Evolutionary conservation across 352 stramenopile genomes (phyloP).

Genomic region (Elongisporangium undulatum): DNA sequence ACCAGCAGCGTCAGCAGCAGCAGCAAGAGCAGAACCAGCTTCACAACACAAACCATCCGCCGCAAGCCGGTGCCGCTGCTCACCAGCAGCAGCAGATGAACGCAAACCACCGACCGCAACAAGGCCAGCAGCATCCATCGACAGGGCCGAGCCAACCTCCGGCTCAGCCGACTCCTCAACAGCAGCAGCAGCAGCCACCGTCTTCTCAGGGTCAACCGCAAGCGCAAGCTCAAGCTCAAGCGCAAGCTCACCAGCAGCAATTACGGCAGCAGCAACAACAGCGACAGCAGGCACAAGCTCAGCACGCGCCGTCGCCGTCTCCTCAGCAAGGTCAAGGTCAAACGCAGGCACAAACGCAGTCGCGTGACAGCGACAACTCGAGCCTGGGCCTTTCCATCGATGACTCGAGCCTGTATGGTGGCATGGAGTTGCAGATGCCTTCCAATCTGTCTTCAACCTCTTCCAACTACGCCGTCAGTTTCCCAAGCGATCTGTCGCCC

Average conservation of each 20-base stretch:
- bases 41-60: neutral
- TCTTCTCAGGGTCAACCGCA: slow-evolving; percentile 9
- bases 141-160: slow-evolving; percentile 5
- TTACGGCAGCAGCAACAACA: slow-evolving; percentile 19
- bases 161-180: slow-evolving; percentile 6
- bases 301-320: slow-evolving; percentile 11
- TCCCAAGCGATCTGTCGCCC: slow-evolving; percentile 56
- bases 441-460: slow-evolving; percentile 33
- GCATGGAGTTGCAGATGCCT: slow-evolving; percentile 66
- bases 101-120: slow-evolving; percentile 18
- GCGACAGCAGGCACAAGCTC: slow-evolving; percentile 17
- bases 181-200: slow-evolving; percentile 20
- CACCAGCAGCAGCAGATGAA: slow-evolving; percentile 11
- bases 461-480: slow-evolving; percentile 49
- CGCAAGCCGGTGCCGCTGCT: slow-evolving; percentile 1
- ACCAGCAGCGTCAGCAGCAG: slow-evolving; percentile 30
- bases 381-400: slow-evolving; percentile 47
- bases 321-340: slow-evolving; percentile 15
- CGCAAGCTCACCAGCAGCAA: slow-evolving; percentile 19
- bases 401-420: slow-evolving; percentile 43
- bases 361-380: slow-evolving; percentile 28
- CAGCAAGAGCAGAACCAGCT: slow-evolving; percentile 25
- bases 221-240: slow-evolving; percentile 11
- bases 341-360: slow-evolving; percentile 12
- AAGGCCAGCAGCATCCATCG: slow-evolving; percentile 15